Evolutionary conservation across 2,329 filamentous ascomycete genomes (phyloP).

Genomic region (Blastomyces emzantsi): DNA sequence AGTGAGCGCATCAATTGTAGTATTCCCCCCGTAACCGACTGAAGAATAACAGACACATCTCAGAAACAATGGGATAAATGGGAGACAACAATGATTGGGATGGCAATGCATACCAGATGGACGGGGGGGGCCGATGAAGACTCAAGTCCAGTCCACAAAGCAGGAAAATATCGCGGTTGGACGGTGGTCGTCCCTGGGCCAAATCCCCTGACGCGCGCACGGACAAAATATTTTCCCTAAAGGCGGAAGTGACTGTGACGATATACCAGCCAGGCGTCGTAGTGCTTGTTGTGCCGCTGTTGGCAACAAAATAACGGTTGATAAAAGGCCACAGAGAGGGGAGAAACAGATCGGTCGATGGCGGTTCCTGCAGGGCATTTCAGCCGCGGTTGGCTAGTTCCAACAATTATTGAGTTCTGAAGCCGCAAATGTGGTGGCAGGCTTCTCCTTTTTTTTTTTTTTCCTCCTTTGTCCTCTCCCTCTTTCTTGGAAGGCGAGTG

Average conservation of each 20-base stretch:
- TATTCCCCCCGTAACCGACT: too few species aligned
- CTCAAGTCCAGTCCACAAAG: neutral
- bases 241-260: too few species aligned
- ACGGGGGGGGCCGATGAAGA: neutral
- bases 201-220: neutral
- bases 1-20: conserved; percentile 1
- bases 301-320: neutral
- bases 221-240: neutral
- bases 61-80: neutral
- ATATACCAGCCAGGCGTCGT: neutral
- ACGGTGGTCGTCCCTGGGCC: neutral
- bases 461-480: neutral
- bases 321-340: neutral
- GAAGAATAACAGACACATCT: neutral
- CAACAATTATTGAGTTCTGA: neutral
- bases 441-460: neutral
- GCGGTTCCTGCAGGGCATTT: neutral
- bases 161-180: neutral
- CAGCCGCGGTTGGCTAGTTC: neutral
- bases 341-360: neutral
- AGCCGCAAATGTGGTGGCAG: neutral
- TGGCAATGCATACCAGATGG: neutral
- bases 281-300: neutral
- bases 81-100: neutral
- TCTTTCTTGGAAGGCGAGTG: neutral